A percentile compares a stretch with the other conserved stretches of the same genome.
Conservation (phyloP, 129 eudicot species). For the Flaveria ramosissima region DNA sequence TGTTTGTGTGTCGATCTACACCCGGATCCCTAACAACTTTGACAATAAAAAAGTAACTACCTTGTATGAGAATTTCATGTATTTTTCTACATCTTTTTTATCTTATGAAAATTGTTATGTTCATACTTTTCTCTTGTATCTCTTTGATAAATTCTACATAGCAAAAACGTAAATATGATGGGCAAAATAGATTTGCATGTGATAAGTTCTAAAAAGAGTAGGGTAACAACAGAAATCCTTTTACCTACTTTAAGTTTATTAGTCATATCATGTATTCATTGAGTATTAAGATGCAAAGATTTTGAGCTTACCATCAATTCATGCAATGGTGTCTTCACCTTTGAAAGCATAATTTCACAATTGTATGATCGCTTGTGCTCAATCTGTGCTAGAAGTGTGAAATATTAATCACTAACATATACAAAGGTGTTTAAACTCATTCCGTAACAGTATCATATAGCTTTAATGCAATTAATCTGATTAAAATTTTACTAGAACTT, state of each 20-base stretch:
- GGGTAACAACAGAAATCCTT: not conserved
- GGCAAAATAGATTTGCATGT: constrained; percentile 19
- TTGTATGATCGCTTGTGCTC: constrained; percentile 88
- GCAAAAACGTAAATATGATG: constrained; percentile 5
- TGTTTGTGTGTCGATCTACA: no score
- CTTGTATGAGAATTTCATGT: constrained; percentile 14
- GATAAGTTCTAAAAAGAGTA: constrained; percentile 5
- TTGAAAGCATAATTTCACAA: constrained; percentile 96
- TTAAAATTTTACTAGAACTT: constrained; percentile 14
- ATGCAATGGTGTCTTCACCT: constrained; percentile 78
- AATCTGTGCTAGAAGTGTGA: constrained; percentile 61
- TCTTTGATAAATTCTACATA: constrained; percentile 10
- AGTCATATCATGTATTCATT: constrained; percentile 16
- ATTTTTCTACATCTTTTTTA: not conserved
- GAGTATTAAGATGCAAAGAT: not conserved
- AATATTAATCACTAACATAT: constrained; percentile 18
- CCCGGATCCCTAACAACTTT: no score
- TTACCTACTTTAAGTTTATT: constrained; percentile 9
- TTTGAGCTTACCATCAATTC: constrained; percentile 77
- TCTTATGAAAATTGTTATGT: not conserved
- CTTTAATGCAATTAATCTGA: constrained; percentile 9
- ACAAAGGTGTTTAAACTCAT: constrained; percentile 14
- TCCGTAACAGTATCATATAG: constrained; percentile 1
- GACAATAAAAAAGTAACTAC: constrained; percentile 10
- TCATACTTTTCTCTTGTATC: not conserved